phyloP scores from a whole-genome alignment of 1,139 yeast species.

The Meyerozyma athensensis region DNA sequence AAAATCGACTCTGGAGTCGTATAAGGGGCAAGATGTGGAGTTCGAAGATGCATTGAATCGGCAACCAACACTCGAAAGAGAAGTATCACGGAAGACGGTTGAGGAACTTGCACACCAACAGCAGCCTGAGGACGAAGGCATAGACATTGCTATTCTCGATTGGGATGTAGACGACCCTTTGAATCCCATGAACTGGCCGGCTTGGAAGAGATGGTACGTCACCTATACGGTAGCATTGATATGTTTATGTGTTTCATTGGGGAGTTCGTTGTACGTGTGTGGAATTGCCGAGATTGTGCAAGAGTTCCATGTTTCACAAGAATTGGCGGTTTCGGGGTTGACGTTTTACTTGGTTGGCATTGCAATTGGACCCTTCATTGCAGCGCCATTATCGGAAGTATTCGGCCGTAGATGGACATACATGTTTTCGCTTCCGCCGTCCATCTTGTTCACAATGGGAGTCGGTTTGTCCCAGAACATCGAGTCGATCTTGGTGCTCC shows the following conservation, averaged over 20 bases:
- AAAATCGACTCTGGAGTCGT: neutral
- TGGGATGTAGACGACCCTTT: constrained; percentile 63
- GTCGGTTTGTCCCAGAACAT: constrained; percentile 62
- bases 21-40: neutral
- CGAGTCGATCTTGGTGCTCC: constrained; percentile 54
- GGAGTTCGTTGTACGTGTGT: constrained; percentile 64
- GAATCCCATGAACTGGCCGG: constrained; percentile 65
- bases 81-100: constrained; percentile 15
- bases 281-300: constrained; percentile 51
- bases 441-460: constrained; percentile 75
- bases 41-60: constrained; percentile 20
- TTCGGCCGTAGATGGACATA: constrained; percentile 67
- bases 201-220: constrained; percentile 56
- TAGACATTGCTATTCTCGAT: constrained; percentile 41
- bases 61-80: constrained; percentile 17
- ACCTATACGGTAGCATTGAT: constrained; percentile 59
- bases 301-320: constrained; percentile 48
- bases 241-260: constrained; percentile 66
- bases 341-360: constrained; percentile 71
- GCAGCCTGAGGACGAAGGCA: constrained; percentile 16
- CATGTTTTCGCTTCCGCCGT: constrained; percentile 53
- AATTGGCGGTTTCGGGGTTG: constrained; percentile 60
- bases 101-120: constrained; percentile 13
- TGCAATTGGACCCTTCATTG: constrained; percentile 65
- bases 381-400: constrained; percentile 77